These are phyloP conservation scores for Chalciporus piperatus DNA, from an alignment of 768 basidiomycete genomes.

Conservation along the genomic window DNA sequence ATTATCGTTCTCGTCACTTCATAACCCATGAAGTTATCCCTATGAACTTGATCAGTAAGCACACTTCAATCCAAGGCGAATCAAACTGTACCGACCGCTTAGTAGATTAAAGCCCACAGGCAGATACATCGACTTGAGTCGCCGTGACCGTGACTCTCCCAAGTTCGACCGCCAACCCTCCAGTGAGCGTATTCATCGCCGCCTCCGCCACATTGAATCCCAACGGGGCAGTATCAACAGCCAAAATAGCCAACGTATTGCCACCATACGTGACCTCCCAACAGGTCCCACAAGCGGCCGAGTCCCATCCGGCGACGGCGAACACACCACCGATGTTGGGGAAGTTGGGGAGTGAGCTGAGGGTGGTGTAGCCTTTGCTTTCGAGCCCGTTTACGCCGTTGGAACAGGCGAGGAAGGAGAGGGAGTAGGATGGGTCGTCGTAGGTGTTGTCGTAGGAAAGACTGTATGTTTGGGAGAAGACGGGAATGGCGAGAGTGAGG, in stretches of 20 bases:
- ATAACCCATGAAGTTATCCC: background rate
- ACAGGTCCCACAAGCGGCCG: conserved; percentile 33
- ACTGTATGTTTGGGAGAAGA: conserved; percentile 12
- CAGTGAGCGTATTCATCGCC: conserved; percentile 57
- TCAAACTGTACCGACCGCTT: background rate
- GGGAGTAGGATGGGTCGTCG: conserved; percentile 20
- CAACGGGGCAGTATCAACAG: conserved; percentile 24
- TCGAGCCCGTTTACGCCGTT: conserved; percentile 31
- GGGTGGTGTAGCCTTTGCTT: conserved; percentile 30
- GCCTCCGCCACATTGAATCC: conserved; percentile 49
- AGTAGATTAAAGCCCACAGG: conserved; percentile 45
- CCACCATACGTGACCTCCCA: conserved; percentile 28
- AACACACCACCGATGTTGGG: conserved; percentile 34
- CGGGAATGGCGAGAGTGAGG: conserved; percentile 16
- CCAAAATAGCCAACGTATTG: conserved; percentile 21
- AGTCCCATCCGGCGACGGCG: conserved; percentile 31
- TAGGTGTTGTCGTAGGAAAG: conserved; percentile 34
- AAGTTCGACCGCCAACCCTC: conserved; percentile 41
- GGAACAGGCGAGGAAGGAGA: conserved; percentile 31
- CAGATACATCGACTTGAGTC: conserved; percentile 41
- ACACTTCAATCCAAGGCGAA: background rate
- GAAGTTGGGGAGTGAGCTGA: conserved; percentile 31
- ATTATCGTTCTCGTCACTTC: background rate
- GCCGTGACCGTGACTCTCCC: conserved; percentile 49
- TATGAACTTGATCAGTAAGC: background rate